Conservation (phyloP, 805 yeast species). For the Suhomyces canberraensis region DNA sequence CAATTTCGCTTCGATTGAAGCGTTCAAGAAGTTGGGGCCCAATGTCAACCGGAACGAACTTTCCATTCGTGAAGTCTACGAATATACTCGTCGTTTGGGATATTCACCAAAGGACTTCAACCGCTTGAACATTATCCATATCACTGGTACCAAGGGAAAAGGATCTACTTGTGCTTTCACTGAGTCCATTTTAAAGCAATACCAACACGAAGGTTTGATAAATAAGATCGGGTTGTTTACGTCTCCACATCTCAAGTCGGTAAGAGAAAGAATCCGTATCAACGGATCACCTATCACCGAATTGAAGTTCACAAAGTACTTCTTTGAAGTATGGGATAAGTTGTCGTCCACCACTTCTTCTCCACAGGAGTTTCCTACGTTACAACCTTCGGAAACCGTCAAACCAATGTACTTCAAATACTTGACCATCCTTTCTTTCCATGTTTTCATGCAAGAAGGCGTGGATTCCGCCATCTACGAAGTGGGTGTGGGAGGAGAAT, state of each 20-base stretch:
- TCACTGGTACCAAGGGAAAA: conserved; percentile 98
- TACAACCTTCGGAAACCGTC: conserved; percentile 62
- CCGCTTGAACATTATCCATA: conserved; percentile 75
- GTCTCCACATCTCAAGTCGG: conserved; percentile 92
- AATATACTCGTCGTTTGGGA: conserved; percentile 38
- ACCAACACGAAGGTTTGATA: conserved; percentile 32
- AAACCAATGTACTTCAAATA: conserved; percentile 94
- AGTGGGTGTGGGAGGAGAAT: conserved; percentile 98
- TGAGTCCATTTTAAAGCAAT: conserved; percentile 72
- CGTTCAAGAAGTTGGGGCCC: conserved; percentile 65
- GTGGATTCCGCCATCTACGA: conserved; percentile 95
- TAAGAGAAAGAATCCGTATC: conserved; percentile 85
- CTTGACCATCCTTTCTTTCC: conserved; percentile 85
- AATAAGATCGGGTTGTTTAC: conserved; percentile 87
- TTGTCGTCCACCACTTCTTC: conserved; percentile 60
- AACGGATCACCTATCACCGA: conserved; percentile 84
- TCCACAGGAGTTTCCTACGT: conserved; percentile 53
- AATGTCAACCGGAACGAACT: conserved; percentile 55
- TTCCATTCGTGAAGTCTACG: conserved; percentile 77
- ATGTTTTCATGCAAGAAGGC: conserved; percentile 81
- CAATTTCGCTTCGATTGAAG: conserved; percentile 86
- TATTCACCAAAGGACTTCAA: conserved; percentile 61
- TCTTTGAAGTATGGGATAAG: conserved; percentile 91
- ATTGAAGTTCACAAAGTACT: conserved; percentile 77
- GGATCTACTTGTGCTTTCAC: conserved; percentile 97